A percentile compares a stretch with the other conserved stretches of the same genome.
Conservation (phyloP, 306 rosid species). For the Vachellia pachyceras region DNA sequence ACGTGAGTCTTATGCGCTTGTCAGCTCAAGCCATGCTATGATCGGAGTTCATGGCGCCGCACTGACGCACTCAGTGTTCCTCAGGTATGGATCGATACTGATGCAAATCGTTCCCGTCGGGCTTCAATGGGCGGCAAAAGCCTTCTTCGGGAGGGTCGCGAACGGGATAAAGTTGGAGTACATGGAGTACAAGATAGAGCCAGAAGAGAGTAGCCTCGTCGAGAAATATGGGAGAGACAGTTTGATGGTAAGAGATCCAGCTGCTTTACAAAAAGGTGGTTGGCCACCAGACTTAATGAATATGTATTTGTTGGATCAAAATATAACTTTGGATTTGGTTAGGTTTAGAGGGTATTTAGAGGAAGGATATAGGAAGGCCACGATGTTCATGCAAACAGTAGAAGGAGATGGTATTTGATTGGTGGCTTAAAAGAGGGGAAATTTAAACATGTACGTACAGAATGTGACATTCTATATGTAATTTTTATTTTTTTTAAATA, state of each 20-base stretch:
- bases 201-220: conserved; percentile 50
- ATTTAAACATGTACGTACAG: too few relatives aligned
- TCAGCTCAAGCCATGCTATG: conserved; percentile 47
- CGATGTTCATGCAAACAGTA: too few relatives aligned
- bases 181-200: conserved; percentile 44
- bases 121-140: conserved; percentile 36
- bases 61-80: conserved; percentile 43
- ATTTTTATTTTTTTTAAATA: too few relatives aligned
- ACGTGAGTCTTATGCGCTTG: conserved; percentile 25
- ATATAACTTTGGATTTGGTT: too few relatives aligned
- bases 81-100: conserved; percentile 30
- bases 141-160: conserved; percentile 31
- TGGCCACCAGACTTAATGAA: too few relatives aligned
- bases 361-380: too few relatives aligned
- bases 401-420: too few relatives aligned
- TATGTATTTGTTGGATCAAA: too few relatives aligned
- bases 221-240: conserved; percentile 42
- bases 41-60: conserved; percentile 48
- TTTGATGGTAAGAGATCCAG: conserved; percentile 31
- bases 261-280: background rate
- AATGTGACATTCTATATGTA: too few relatives aligned
- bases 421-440: too few relatives aligned
- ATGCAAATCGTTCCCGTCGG: conserved; percentile 54
- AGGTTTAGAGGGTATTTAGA: too few relatives aligned
- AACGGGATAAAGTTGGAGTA: conserved; percentile 37